Conservation (phyloP, 2,329 filamentous ascomycete genomes). For the Metarhizium humberi region DNA sequence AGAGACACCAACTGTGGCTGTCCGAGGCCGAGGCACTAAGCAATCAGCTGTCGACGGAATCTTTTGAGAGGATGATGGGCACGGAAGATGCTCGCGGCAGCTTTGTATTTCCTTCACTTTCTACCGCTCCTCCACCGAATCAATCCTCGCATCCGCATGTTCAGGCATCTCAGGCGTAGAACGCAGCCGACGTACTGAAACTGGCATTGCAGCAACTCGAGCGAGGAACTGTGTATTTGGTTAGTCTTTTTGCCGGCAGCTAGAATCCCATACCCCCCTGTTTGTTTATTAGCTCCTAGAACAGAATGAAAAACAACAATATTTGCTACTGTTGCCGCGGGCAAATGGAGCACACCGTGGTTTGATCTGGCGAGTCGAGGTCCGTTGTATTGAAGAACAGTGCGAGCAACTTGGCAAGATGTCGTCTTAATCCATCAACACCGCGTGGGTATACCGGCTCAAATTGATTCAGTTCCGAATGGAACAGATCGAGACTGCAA, state of each 20-base stretch:
- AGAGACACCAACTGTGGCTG: not conserved
- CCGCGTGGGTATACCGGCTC: too few relatives aligned
- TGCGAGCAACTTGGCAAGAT: too few relatives aligned
- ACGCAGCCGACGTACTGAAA: not conserved
- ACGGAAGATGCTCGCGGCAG: not conserved
- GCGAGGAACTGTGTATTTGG: conserved; percentile 1
- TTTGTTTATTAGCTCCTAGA: not conserved
- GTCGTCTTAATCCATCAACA: too few relatives aligned
- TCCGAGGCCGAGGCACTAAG: not conserved
- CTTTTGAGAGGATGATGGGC: not conserved
- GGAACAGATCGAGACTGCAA: too few relatives aligned
- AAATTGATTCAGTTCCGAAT: too few relatives aligned
- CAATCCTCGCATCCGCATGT: not conserved
- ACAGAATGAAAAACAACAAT: not conserved
- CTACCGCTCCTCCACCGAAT: not conserved
- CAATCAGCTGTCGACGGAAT: not conserved
- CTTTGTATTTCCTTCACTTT: not conserved
- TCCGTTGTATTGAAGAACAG: too few relatives aligned
- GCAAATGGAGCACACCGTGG: not conserved
- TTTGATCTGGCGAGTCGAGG: not conserved
- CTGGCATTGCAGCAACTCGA: not conserved
- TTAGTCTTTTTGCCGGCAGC: not conserved
- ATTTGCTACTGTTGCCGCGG: not conserved
- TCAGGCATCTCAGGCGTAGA: not conserved
- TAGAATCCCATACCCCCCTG: not conserved